These are phyloP conservation scores for Pseudocohnilembus persalinus DNA, from an alignment of 169 alveolate genomes.

Conservation along the genomic window DNA sequence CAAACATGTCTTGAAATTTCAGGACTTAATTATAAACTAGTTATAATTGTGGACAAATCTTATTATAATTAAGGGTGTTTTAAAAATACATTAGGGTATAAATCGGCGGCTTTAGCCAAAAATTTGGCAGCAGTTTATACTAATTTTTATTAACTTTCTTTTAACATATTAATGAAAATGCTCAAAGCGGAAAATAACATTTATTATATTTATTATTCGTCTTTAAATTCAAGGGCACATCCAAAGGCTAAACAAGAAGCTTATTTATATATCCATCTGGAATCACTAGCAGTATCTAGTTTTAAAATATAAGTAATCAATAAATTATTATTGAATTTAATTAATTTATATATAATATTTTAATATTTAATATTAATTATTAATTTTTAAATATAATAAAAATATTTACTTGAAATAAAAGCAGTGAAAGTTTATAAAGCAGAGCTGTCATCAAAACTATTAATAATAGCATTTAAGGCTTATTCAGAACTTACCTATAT, in stretches of 20 bases:
- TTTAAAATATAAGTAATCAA: too few relatives aligned
- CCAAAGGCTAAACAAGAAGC: constrained; percentile 17
- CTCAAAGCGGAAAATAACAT: neutral
- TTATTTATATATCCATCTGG: constrained; percentile 13
- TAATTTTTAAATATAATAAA: too few relatives aligned
- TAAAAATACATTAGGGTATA: constrained; percentile 13
- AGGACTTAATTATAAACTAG: neutral
- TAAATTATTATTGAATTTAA: too few relatives aligned
- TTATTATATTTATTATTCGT: neutral
- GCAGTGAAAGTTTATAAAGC: constrained; percentile 10
- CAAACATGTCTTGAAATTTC: constrained; percentile 17
- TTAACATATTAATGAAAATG: neutral
- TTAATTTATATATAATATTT: too few relatives aligned
- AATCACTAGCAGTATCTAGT: constrained; percentile 1
- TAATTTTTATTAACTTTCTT: neutral
- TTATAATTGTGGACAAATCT: constrained; percentile 3
- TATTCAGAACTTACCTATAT: constrained; percentile 2
- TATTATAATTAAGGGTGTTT: neutral
- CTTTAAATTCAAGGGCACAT: constrained; percentile 4
- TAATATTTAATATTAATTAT: too few relatives aligned
- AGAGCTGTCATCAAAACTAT: constrained; percentile 10
- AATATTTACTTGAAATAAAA: constrained; percentile 3
- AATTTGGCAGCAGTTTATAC: constrained; percentile 27
- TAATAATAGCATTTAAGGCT: constrained; percentile 5
- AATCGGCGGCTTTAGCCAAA: constrained; percentile 1